These are phyloP conservation scores for Fraxinus sp. DNA, from an alignment of 305 asterid genomes.

Conservation along the genomic window DNA sequence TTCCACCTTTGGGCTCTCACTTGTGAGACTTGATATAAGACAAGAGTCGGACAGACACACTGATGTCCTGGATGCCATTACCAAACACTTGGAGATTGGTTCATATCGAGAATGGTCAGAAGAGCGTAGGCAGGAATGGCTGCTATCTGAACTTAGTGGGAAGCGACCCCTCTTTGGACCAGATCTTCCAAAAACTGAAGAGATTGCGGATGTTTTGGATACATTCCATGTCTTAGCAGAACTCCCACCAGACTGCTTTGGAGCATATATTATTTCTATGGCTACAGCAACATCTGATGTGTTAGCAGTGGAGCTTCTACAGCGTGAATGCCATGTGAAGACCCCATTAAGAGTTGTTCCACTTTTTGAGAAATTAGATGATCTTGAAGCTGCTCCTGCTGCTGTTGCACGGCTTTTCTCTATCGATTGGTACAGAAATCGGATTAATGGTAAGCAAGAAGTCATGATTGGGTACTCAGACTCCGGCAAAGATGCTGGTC, in stretches of 20 bases:
- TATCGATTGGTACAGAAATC: conserved; percentile 50
- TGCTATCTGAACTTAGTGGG: conserved; percentile 49
- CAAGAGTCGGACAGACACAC: conserved; percentile 59
- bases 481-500: conserved; percentile 60
- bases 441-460: conserved; percentile 55
- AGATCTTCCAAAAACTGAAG: conserved; percentile 54
- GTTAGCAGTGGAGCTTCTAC: conserved; percentile 57
- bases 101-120: conserved; percentile 54
- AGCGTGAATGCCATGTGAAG: conserved; percentile 53
- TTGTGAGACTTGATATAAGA: conserved; percentile 50
- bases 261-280: conserved; percentile 58
- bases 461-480: conserved; percentile 63
- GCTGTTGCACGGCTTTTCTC: conserved; percentile 59
- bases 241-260: conserved; percentile 53
- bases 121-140: conserved; percentile 58
- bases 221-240: conserved; percentile 50
- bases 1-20: conserved; percentile 53
- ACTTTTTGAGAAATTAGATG: conserved; percentile 54
- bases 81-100: conserved; percentile 50
- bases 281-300: conserved; percentile 55
- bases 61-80: conserved; percentile 48
- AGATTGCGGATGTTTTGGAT: conserved; percentile 53
- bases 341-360: conserved; percentile 53
- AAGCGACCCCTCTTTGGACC: conserved; percentile 54
- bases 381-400: conserved; percentile 54